Conservation (phyloP, 2,329 filamentous ascomycete genomes). For the Epicoccum nigrum region DNA sequence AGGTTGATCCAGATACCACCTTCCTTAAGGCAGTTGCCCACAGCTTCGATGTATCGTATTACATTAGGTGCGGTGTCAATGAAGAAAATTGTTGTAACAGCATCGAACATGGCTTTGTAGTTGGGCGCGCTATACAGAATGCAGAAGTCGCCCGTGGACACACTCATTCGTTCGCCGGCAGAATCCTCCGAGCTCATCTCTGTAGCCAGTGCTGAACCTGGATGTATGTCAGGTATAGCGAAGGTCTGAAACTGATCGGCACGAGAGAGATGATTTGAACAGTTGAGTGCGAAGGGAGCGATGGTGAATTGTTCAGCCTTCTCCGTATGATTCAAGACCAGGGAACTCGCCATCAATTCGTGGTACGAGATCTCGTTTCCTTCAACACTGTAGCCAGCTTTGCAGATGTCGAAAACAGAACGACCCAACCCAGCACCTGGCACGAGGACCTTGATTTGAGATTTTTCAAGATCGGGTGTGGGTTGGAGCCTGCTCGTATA, state of each 20-base stretch:
- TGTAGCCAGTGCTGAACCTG: slow-evolving; percentile 45
- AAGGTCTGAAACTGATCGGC: slow-evolving; percentile 76
- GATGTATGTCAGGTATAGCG: slow-evolving; percentile 74
- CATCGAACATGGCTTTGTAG: slow-evolving; percentile 71
- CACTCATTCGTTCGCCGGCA: slow-evolving; percentile 75
- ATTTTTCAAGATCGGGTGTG: slow-evolving; percentile 33
- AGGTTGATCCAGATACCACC: slow-evolving; percentile 88
- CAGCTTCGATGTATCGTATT: slow-evolving; percentile 85
- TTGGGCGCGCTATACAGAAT: slow-evolving; percentile 75
- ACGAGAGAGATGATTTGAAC: slow-evolving; percentile 82
- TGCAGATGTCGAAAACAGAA: slow-evolving; percentile 85
- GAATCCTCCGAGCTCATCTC: slow-evolving; percentile 24
- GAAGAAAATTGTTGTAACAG: slow-evolving; percentile 91
- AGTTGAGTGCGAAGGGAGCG: slow-evolving; percentile 84
- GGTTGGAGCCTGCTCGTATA: slow-evolving; percentile 36
- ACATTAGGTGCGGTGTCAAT: slow-evolving; percentile 95
- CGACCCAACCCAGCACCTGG: slow-evolving; percentile 89
- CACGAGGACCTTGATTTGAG: slow-evolving; percentile 71
- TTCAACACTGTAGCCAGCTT: slow-evolving; percentile 74
- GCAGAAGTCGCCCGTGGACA: slow-evolving; percentile 92
- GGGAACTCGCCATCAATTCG: slow-evolving; percentile 83
- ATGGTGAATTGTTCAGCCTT: slow-evolving; percentile 70
- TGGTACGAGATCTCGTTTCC: slow-evolving; percentile 97
- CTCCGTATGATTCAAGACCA: slow-evolving; percentile 73
- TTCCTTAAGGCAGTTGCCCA: slow-evolving; percentile 74